These are phyloP conservation scores for Lactarius sanguifluus DNA, from an alignment of 768 basidiomycete species.

Conservation along the genomic window DNA sequence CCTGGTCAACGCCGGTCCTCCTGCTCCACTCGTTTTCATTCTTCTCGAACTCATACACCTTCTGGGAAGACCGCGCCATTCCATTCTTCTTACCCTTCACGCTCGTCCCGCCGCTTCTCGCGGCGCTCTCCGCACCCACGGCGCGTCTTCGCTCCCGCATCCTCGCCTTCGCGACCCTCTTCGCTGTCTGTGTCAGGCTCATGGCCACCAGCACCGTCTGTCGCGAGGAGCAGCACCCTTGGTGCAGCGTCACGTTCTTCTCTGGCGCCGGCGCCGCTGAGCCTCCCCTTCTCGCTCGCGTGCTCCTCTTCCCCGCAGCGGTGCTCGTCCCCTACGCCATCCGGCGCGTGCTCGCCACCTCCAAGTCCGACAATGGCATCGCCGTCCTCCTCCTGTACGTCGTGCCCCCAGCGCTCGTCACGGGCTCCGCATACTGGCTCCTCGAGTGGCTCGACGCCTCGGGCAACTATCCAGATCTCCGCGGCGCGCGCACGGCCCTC, in stretches of 20 bases:
- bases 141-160: conserved; percentile 71
- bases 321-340: conserved; percentile 58
- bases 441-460: conserved; percentile 76
- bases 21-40: conserved; percentile 73
- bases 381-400: conserved; percentile 65
- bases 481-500: conserved; percentile 56
- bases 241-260: conserved; percentile 90
- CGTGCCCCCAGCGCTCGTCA: conserved; percentile 56
- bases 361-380: conserved; percentile 72
- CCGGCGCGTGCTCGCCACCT: conserved; percentile 56
- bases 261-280: conserved; percentile 65
- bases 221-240: conserved; percentile 91
- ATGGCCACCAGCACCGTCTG: conserved; percentile 85
- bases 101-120: conserved; percentile 57
- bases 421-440: conserved; percentile 70
- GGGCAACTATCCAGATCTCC: conserved; percentile 45
- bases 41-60: conserved; percentile 93
- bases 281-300: conserved; percentile 59
- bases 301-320: conserved; percentile 57
- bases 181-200: conserved; percentile 67
- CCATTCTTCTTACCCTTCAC: conserved; percentile 72
- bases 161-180: conserved; percentile 65
- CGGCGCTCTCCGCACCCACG: conserved; percentile 67
- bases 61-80: conserved; percentile 91
- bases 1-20: conserved; percentile 43